phyloP scores from a whole-genome alignment of 805 yeast species.

The Wickerhamiella qilinensis region DNA sequence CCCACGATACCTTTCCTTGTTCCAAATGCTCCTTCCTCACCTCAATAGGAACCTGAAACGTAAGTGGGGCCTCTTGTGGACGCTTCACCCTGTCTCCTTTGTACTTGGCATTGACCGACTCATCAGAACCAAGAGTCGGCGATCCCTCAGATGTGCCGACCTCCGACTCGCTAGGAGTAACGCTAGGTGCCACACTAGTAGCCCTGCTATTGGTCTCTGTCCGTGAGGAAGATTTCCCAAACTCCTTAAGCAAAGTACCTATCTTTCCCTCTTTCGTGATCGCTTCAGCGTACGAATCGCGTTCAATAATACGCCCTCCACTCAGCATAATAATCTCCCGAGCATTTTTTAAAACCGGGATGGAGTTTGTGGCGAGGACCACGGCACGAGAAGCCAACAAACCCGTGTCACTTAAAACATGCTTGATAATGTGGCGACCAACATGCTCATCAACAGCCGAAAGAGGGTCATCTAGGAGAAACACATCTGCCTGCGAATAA shows the following conservation, averaged over 20 bases:
- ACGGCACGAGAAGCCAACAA: constrained; percentile 57
- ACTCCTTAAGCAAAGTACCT: not conserved
- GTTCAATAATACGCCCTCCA: constrained; percentile 28
- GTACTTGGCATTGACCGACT: not conserved
- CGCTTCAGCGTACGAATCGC: constrained; percentile 19
- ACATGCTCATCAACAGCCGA: constrained; percentile 81
- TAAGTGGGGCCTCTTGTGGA: constrained; percentile 37
- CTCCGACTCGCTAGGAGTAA: no score
- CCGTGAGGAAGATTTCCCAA: not conserved
- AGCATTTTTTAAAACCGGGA: constrained; percentile 66
- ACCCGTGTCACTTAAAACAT: constrained; percentile 70
- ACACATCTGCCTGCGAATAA: constrained; percentile 49
- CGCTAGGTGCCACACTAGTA: not conserved
- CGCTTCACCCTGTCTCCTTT: no score
- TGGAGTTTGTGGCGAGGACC: constrained; percentile 73
- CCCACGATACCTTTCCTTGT: constrained; percentile 87
- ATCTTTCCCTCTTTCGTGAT: constrained; percentile 2
- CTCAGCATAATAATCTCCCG: constrained; percentile 50
- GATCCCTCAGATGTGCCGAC: no score
- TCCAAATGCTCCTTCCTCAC: constrained; percentile 58
- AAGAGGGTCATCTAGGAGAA: constrained; percentile 61
- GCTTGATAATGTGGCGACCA: constrained; percentile 59
- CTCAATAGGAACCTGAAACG: constrained; percentile 16
- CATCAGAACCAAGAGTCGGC: not conserved
- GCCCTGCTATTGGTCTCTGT: not conserved